Base-by-base conservation (phyloP, 345 rosid species). In the Ceriops decandra region DNA sequence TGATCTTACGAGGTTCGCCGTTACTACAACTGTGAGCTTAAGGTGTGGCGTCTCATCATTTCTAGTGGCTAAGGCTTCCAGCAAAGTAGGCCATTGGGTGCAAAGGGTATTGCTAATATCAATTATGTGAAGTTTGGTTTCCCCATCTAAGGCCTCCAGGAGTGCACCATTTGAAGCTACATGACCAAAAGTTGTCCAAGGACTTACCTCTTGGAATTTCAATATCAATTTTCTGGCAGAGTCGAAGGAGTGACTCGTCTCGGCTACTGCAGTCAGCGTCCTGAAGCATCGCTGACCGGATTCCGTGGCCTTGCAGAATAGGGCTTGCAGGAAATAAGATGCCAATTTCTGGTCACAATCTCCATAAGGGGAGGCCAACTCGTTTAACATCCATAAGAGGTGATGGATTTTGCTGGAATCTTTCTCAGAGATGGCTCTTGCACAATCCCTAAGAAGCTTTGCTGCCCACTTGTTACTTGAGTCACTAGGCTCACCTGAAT, bases 61-160 rank as follows among this genome's bases (percentile, higher is more conserved):
- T 76, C 87, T 82, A 19, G 90, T 87, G 59, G 95, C 91, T 56
- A 87, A 71, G 63, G 91, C 76, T 76, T 89, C 95, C 1, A 89
- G 74, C 61, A 89, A 60, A 49, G 91, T 89, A n/a, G 95, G 95
- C 95, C 95, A 89, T 68, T 89, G 95, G 17, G 95, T 89, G 79
- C 95, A 89, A 71, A 89, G 86, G n/a, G 90, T 85, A 73, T 85
- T 80, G 82, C 95, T 87, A 24, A 87, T 84, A 61, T 89, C 95
- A 26, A 87, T 83, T 65, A 89, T 84, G 60, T 87, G 95, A 74
- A 89, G 87, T 66, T 84, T 85, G 58, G 70, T 66, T 52, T 82
- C 90, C 13, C 95, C 91, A 5, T 87, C 92, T 16, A 89, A 72
- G 67, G 92, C 88, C 68, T 89, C 95, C 66, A 89, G 62, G 24